Conservation (phyloP, 2,329 filamentous ascomycete genomes). For the Talaromyces sp. region DNA sequence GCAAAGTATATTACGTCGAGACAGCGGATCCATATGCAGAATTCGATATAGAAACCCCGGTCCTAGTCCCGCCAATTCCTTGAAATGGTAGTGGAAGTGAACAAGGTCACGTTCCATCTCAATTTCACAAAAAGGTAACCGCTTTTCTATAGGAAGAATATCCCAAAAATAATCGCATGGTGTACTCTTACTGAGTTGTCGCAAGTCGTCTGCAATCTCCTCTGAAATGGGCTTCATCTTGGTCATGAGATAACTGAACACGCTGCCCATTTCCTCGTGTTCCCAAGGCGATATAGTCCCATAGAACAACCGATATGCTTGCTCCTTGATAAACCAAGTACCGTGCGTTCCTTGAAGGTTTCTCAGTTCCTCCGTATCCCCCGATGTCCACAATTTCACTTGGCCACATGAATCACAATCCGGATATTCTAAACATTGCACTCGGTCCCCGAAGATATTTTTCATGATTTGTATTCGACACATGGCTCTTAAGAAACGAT, state of each 20-base stretch:
- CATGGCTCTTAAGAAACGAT: constrained; percentile 1
- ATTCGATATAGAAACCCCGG: not conserved
- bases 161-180: not conserved
- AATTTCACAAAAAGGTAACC: not conserved
- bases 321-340: not conserved
- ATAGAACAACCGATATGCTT: not conserved
- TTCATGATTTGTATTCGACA: constrained; percentile 5
- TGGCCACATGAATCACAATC: not conserved
- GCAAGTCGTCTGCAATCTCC: not conserved
- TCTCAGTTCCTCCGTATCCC: not conserved
- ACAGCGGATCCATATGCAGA: not conserved
- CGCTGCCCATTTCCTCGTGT: constrained; percentile 2
- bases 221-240: not conserved
- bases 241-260: not conserved
- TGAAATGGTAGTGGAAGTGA: not conserved
- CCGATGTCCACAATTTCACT: not conserved
- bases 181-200: not conserved
- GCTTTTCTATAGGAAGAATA: not conserved
- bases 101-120: not conserved
- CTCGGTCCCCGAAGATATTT: not conserved
- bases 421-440: not conserved
- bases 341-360: not conserved
- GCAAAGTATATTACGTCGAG: not conserved
- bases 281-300: constrained; percentile 1
- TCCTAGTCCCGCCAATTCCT: not conserved